Evolutionary conservation across 176 grass and related monocot species (phyloP), one percentile per base, ranked within the genome.

Genomic region (Aegilops umbellulata): DNA sequence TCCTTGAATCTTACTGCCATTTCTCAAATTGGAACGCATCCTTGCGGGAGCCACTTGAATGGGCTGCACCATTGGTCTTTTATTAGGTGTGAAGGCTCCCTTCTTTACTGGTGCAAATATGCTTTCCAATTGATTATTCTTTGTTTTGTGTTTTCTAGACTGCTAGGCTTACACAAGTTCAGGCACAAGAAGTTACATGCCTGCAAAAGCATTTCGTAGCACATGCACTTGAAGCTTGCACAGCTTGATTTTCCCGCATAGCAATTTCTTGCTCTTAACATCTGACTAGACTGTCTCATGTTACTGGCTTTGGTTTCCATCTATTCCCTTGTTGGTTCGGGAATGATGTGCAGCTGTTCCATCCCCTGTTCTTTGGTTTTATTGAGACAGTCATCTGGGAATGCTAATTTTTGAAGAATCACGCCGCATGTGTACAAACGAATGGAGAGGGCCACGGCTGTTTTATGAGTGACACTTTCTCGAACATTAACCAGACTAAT

Each of bases 221-320:
- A 44, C 53, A 25, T 27, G 26, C 19, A 44, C 41, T 77, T 34
- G 65, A 66, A 42, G 38, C 14, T 69, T 58, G 17, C 66, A 23
- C 30, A 27, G 30, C 19, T 70, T 86, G 51, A 29, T 7, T 27
- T 60, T 80, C 24, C 12, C 2, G 34, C 7, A 16, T 61, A 70
- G 65, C 61, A 60, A 69, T 85, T 69, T 86, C 8, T 79, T 71
- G 65, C 12, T 4, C 10, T 68, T 42, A 61, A 84, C 14, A 84
- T 51, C 3, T 84, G 39, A 84, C 58, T 67, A 76, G 71, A 30
- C 70, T 57, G 20, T 78, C 27, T 60, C 31, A 55, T 20, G 22
- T 77, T 60, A 78, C 31, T 32, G 53, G 10, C 75, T 78, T 78
- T 60, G 29, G 9, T 24, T 44, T 14, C 82, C 70, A 25, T 41